phyloP scores from a whole-genome alignment of 352 stramenopile genomes.

The Pythium rhizo-oryzae region DNA sequence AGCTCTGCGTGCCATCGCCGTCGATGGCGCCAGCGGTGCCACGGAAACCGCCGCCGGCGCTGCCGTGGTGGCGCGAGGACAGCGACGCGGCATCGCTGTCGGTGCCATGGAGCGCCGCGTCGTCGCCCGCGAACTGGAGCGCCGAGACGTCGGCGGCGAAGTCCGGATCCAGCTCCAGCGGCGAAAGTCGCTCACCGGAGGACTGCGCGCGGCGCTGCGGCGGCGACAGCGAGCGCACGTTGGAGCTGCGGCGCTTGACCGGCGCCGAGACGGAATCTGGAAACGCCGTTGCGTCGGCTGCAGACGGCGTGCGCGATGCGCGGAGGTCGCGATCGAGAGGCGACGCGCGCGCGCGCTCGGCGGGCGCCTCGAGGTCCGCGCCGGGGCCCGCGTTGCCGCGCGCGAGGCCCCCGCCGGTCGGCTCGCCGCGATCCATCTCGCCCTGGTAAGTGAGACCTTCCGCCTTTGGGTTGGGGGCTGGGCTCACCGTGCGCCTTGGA shows the following conservation, averaged over 20 bases:
- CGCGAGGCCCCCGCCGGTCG: too few species aligned
- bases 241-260: constrained; percentile 15
- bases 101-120: neutral
- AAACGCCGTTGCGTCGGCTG: neutral
- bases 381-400: neutral
- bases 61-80: too few species aligned
- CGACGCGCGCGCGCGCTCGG: neutral
- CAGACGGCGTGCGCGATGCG: neutral
- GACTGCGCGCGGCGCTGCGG: neutral
- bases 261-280: neutral
- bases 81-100: too few species aligned
- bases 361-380: neutral
- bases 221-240: constrained; percentile 12
- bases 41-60: neutral
- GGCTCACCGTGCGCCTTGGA: too few species aligned
- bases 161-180: constrained; percentile 23
- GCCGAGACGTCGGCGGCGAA: constrained; percentile 18
- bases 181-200: constrained; percentile 1
- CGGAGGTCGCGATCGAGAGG: neutral
- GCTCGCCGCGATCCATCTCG: too few species aligned
- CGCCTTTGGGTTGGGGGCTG: too few species aligned
- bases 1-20: neutral
- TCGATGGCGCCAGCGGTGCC: neutral
- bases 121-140: constrained; percentile 12
- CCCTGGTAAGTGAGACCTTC: too few species aligned